Evolutionary conservation across 2,329 filamentous ascomycete genomes (phyloP), one percentile per base, ranked within the genome.

Genomic region (Apiospora malaysiana): DNA sequence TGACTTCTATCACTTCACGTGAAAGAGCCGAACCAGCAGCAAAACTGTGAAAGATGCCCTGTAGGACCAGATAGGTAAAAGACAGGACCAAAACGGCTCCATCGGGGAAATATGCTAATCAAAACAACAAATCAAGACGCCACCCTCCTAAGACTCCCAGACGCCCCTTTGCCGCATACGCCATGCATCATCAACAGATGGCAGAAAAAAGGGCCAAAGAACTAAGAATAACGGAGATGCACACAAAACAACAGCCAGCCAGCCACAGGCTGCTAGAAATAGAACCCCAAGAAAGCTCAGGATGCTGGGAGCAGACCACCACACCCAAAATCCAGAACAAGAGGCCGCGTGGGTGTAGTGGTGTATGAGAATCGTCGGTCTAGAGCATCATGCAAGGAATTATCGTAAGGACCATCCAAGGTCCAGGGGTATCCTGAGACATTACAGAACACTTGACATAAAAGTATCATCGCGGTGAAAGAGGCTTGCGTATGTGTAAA

Each of bases 361-460:
- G 73, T 71, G 70, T 72, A 73, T 71, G 70, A 69, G 69, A 73
- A 65, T 74, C 71, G 56, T 78, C 32, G 72, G 70, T 73, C 72
- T 74, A 74, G 71, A 75, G 74, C 70, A 70, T 76, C 76, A 77
- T 78, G 68, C 72, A 75, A 76, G 71, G 71, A 70, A 72, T 70
- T 71, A 73, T 76, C 74, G 71, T 76, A 46, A 72, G 75, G 73
- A 74, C 77, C 76, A 76, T 77, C 78, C 77, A 79, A 77, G 71
- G 72, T 71, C 74, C 73, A 72, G 72, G 73, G 73, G 74, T 79
- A 79, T 79, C 78, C 77, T 76, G 71, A 73, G 71, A 72, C 70
- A 71, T 68, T 74, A 75, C 70, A 71, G 72, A 72, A 70, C 68
- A 72, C 74, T 68, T 69, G 74, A 72, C 69, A 70, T 77, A 74